Evolutionary conservation across 2,329 filamentous ascomycete species (phyloP).

Genomic region (Thielaviopsis populi): DNA sequence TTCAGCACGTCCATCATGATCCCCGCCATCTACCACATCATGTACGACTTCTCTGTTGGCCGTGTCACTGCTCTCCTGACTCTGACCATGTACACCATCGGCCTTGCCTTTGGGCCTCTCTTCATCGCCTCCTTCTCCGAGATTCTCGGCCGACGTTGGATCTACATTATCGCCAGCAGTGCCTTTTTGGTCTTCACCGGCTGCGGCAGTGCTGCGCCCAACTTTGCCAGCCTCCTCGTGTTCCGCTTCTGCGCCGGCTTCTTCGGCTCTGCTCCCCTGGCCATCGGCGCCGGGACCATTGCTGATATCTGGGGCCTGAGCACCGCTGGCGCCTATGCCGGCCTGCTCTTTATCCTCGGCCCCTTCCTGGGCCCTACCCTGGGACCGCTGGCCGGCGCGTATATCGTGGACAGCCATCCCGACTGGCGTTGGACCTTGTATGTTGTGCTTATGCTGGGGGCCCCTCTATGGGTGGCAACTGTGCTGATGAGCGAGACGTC

Average conservation of each 20-base stretch:
- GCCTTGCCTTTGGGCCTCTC: slow-evolving; percentile 44
- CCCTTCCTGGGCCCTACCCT: slow-evolving; percentile 39
- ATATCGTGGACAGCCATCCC: slow-evolving; percentile 31
- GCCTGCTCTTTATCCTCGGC: slow-evolving; percentile 33
- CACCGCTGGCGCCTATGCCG: slow-evolving; percentile 25
- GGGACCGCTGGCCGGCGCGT: slow-evolving; percentile 34
- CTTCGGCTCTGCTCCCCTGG: slow-evolving; percentile 33
- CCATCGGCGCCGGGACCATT: slow-evolving; percentile 35
- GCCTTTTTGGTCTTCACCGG: slow-evolving; percentile 41
- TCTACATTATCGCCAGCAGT: slow-evolving; percentile 36
- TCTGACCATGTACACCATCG: slow-evolving; percentile 44
- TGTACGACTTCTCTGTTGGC: slow-evolving; percentile 37
- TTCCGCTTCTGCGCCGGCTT: slow-evolving; percentile 43
- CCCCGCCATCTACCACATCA: slow-evolving; percentile 32
- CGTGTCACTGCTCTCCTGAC: slow-evolving; percentile 43
- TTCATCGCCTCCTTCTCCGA: slow-evolving; percentile 45
- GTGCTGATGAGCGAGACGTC: slow-evolving; percentile 40
- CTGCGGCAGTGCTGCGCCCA: slow-evolving; percentile 34
- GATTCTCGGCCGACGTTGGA: slow-evolving; percentile 36
- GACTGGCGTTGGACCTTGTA: slow-evolving; percentile 41
- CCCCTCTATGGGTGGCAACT: slow-evolving; percentile 25
- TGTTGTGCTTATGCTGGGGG: slow-evolving; percentile 33
- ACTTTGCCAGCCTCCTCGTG: slow-evolving; percentile 36
- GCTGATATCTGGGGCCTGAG: slow-evolving; percentile 27
- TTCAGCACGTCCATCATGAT: slow-evolving; percentile 40